Percentiles rank a stretch among this genome's conserved stretches.
phyloP scores from a whole-genome alignment of 148 eudicot species.

The Vaccinium macrocarpon region DNA sequence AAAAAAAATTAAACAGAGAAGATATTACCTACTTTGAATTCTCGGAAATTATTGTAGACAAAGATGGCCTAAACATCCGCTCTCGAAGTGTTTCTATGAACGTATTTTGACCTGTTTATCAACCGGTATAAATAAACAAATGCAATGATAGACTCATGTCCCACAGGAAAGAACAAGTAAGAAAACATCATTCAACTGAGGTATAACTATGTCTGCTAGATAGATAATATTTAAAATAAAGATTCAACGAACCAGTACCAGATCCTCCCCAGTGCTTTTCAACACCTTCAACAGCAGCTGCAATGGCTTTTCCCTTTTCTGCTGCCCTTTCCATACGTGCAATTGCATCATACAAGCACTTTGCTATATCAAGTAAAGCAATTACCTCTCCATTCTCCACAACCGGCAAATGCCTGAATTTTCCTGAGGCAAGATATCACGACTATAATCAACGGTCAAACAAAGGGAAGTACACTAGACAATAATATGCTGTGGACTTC shows the following conservation, averaged over 20 bases:
- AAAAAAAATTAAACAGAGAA: conserved; percentile 20
- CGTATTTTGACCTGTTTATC: conserved; percentile 63
- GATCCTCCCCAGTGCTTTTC: conserved; percentile 90
- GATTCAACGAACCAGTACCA: conserved; percentile 56
- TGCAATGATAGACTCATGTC: neutral
- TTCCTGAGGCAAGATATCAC: conserved; percentile 49
- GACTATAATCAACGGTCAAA: neutral
- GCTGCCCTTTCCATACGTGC: conserved; percentile 97
- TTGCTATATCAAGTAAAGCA: conserved; percentile 95
- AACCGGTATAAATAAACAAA: conserved; percentile 3
- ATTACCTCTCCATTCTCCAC: conserved; percentile 92
- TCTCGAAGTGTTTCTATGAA: conserved; percentile 87
- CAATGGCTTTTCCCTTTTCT: conserved; percentile 96
- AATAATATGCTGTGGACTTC: neutral
- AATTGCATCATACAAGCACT: conserved; percentile 95
- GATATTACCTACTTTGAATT: conserved; percentile 97
- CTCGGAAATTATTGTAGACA: conserved; percentile 84
- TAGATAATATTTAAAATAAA: neutral
- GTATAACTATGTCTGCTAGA: neutral
- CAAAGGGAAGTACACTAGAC: neutral
- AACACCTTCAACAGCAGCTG: conserved; percentile 96
- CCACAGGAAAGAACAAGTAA: conserved; percentile 13
- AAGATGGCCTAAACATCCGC: conserved; percentile 74
- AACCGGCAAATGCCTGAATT: conserved; percentile 94
- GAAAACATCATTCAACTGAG: neutral